Base-by-base conservation (phyloP, 2,329 filamentous ascomycete genomes). In the Pseudovirgaria hyperparasitica region DNA sequence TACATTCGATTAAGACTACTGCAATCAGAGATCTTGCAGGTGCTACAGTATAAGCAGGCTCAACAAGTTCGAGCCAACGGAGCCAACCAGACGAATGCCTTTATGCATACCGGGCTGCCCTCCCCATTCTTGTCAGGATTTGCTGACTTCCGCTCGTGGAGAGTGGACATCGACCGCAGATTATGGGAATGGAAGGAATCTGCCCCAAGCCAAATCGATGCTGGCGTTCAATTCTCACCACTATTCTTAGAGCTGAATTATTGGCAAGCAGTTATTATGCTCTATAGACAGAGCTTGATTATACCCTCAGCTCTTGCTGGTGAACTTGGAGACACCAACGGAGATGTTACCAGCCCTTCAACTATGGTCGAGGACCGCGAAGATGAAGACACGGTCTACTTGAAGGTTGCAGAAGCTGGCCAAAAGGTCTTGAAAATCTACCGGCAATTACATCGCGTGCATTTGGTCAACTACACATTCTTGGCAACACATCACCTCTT, bases 261-360 rank as follows among this genome's bases (percentile, higher is more conserved):
- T 55, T 96, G 87, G 86, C 87, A 94, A 51, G 84, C 85, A 4
- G 76, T 96, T 34, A 92, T 94, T 39, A 85, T 94, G 77, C 69
- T 96, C 12, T 96, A 96, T 51, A 69, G 87, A 29, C 87, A 93
- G 53, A 90, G 85, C 51, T 56, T 93, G 34, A 79, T 82, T 25
- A 82, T 93, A 11, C 87, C 87, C 1, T 72, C 79, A 21, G 74
- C 85, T 45, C 74, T 96, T 31, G 82, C 86, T 28, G 75, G 75
- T 28, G 87, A 94, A 54, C 74, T 74, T 5, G 67, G 62, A 21
- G 62, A 65, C 3, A 62, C 67, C 0, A 58, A 58, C 16, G 67
- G 70, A 26, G 68, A 73, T 30, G 65, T 74, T 6, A 61, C 63
- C 2, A 75, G 68, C 36, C 70, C 71, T 3, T 68, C 64, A 4